Conservation (phyloP, 805 yeast genomes). For the Candida parachauliodes region DNA sequence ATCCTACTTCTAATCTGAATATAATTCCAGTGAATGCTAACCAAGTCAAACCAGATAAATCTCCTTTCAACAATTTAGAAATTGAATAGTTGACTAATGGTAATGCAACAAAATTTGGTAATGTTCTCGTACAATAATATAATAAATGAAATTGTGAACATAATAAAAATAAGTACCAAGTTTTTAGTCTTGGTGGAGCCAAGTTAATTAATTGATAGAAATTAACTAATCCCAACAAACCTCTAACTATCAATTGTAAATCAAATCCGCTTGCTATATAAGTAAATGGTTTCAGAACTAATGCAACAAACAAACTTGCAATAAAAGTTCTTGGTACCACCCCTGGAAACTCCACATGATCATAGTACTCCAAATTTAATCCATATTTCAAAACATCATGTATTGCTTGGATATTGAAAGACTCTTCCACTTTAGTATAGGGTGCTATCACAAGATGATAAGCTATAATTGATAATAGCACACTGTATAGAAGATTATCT, state of each 20-base stretch:
- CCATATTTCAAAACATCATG: slow-evolving; percentile 78
- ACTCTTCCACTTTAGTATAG: slow-evolving; percentile 89
- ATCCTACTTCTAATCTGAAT: slow-evolving; percentile 69
- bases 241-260: slow-evolving; percentile 53
- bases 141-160: slow-evolving; percentile 74
- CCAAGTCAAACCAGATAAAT: slow-evolving; percentile 45
- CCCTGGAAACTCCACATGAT: slow-evolving; percentile 81
- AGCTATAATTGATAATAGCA: slow-evolving; percentile 44
- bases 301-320: slow-evolving; percentile 59
- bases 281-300: slow-evolving; percentile 37
- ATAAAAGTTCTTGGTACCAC: slow-evolving; percentile 83
- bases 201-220: slow-evolving; percentile 49
- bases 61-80: slow-evolving; percentile 48
- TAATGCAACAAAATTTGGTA: slow-evolving; percentile 83
- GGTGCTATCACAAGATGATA: slow-evolving; percentile 62
- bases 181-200: slow-evolving; percentile 32
- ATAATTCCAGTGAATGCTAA: slow-evolving; percentile 62
- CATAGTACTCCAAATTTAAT: slow-evolving; percentile 44
- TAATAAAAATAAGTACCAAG: slow-evolving; percentile 59
- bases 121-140: slow-evolving; percentile 76
- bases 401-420: slow-evolving; percentile 85
- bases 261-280: slow-evolving; percentile 17
- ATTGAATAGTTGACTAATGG: slow-evolving; percentile 65
- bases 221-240: slow-evolving; percentile 61
- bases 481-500: slow-evolving; percentile 17